These are phyloP conservation scores for Lactarius pseudohatsudake DNA, from an alignment of 768 basidiomycete species.

Conservation along the genomic window DNA sequence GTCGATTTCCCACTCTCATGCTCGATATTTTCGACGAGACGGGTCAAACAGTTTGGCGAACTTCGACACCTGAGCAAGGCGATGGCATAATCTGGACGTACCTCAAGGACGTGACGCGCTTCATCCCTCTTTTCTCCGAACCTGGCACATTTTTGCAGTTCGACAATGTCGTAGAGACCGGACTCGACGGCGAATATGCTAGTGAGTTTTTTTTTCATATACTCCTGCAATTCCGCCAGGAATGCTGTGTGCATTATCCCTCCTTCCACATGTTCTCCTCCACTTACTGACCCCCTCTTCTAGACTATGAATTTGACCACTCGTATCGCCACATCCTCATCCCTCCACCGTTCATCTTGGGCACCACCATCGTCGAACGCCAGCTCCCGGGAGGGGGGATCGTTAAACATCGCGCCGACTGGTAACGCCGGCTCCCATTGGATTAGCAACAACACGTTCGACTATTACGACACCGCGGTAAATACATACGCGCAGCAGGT, in stretches of 20 bases:
- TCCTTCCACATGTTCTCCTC: background rate
- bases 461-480: constrained; percentile 52
- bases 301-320: constrained; percentile 63
- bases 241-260: constrained; percentile 33
- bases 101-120: constrained; percentile 73
- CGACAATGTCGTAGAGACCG: constrained; percentile 61
- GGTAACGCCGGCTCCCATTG: constrained; percentile 61
- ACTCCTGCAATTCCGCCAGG: background rate
- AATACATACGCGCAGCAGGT: constrained; percentile 43
- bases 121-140: constrained; percentile 65
- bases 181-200: constrained; percentile 66
- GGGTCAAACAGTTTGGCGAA: constrained; percentile 63
- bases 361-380: constrained; percentile 55
- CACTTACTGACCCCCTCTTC: background rate
- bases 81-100: constrained; percentile 79
- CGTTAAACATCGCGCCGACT: constrained; percentile 44
- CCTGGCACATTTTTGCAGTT: constrained; percentile 69
- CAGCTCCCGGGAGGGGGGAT: constrained; percentile 64
- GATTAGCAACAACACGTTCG: constrained; percentile 66
- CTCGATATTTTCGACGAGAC: background rate
- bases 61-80: constrained; percentile 71
- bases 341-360: constrained; percentile 58
- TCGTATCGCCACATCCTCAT: constrained; percentile 60
- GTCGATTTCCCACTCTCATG: constrained; percentile 27
- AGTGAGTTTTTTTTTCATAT: constrained; percentile 41